Conservation (phyloP, 2,329 filamentous ascomycete genomes). For the Colletotrichum spaethianum region DNA sequence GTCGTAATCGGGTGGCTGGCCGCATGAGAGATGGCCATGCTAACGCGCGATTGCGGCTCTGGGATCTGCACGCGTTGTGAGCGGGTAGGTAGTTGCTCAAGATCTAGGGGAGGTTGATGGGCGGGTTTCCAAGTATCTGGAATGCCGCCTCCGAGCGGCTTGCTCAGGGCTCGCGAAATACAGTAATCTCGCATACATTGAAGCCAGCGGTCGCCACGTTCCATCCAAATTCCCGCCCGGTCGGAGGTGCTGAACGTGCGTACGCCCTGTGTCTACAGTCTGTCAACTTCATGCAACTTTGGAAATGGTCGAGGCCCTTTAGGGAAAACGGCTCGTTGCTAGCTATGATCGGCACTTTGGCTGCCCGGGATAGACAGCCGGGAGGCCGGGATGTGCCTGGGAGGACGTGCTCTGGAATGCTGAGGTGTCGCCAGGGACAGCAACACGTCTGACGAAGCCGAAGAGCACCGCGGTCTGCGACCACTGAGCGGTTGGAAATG, state of each 20-base stretch:
- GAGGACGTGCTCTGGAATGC: not conserved
- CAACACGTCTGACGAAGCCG: not conserved
- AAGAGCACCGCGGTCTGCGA: constrained; percentile 25
- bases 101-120: not conserved
- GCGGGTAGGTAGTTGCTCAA: not conserved
- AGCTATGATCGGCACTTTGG: constrained; percentile 13
- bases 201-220: constrained; percentile 8
- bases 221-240: not conserved
- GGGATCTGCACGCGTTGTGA: not conserved
- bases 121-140: not conserved
- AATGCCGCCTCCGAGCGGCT: not conserved
- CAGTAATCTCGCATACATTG: not conserved
- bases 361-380: not conserved
- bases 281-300: not conserved
- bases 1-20: constrained; percentile 18
- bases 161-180: not conserved
- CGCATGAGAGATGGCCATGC: constrained; percentile 18
- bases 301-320: not conserved
- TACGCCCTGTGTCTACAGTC: not conserved
- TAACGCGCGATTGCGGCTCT: constrained; percentile 10
- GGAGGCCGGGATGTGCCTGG: constrained; percentile 2
- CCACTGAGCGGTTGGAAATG: not conserved
- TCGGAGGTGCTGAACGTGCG: not conserved
- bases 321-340: not conserved
- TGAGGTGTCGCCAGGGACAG: constrained; percentile 1